A percentile compares a stretch with the other conserved stretches of the same genome.
phyloP scores from a whole-genome alignment of 2,329 filamentous ascomycete species.

The Cladosporium sp. region DNA sequence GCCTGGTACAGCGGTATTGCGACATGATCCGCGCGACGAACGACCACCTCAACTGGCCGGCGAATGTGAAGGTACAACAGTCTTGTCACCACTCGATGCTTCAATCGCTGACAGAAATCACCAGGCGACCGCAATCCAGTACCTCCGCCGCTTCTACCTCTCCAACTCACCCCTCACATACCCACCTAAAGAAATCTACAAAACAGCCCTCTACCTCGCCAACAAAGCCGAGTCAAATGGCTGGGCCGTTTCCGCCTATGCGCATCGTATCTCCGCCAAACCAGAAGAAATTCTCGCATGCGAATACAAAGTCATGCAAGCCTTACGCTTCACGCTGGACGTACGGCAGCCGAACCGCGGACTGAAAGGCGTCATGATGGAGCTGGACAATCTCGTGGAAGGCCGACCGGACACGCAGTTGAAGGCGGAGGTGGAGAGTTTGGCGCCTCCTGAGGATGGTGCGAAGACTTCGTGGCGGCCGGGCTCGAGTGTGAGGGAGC shows the following conservation, averaged over 20 bases:
- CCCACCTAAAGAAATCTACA: slow-evolving; percentile 79
- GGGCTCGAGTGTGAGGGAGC: slow-evolving; percentile 29
- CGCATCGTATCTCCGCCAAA: slow-evolving; percentile 49
- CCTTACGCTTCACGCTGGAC: slow-evolving; percentile 87
- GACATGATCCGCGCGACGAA: slow-evolving; percentile 43
- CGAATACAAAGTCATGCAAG: slow-evolving; percentile 89
- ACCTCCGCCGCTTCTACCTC: slow-evolving; percentile 89
- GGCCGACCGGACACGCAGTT: slow-evolving; percentile 42
- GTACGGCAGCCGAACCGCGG: slow-evolving; percentile 85
- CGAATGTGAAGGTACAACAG: slow-evolving; percentile 50
- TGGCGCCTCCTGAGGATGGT: slow-evolving; percentile 12
- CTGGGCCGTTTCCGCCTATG: slow-evolving; percentile 58
- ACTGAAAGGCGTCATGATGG: slow-evolving; percentile 79
- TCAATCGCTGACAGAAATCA: neutral
- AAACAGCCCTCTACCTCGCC: slow-evolving; percentile 85
- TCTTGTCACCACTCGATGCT: neutral
- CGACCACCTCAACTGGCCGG: slow-evolving; percentile 55
- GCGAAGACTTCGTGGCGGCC: slow-evolving; percentile 19
- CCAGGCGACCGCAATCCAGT: slow-evolving; percentile 75
- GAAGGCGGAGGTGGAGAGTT: slow-evolving; percentile 18
- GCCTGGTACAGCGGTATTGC: slow-evolving; percentile 74
- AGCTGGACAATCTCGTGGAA: slow-evolving; percentile 63
- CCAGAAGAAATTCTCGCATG: slow-evolving; percentile 79
- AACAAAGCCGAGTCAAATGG: slow-evolving; percentile 88
- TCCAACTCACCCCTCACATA: slow-evolving; percentile 97